Base-by-base conservation (phyloP, 176 grass and related monocot genomes). In the Ampelocalamus luodianensis region DNA sequence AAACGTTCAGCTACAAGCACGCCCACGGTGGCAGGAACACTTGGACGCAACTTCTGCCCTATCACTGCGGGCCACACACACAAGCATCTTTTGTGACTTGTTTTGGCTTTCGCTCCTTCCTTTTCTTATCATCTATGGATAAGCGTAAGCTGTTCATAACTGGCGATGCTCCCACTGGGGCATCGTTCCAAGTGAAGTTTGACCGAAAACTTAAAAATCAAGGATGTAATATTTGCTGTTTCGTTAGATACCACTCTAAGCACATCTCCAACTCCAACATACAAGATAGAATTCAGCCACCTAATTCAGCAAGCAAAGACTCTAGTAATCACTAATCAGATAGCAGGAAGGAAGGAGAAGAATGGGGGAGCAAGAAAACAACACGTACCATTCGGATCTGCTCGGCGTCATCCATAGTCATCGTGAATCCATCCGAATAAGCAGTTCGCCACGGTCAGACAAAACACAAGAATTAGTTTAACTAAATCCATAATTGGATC, bases 371-470 rank as follows among this genome's bases (percentile, higher is more conserved):
- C 43, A 60, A 44, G 78, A 60, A 26, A 71, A 60, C 16, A 16
- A 49, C 16, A 65, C 90, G 51, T 89, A 97, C 92, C 95, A 76
- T 97, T 93, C 48, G 95, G 95, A 87, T 97, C 92, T 97, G 74
- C 13, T 86, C 60, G 45, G 81, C 48, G 17, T 37, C 20, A 49
- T 49, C 71, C 3, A 42, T 3, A 22, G 45, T 23, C 5, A 48
- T 20, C 23, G 39, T 18, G 37, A 32, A 65, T 54, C 53, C 73
- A 70, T 3, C 63, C 1, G 1, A 37, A 46, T 20, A 17, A 71
- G 43, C 27, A 56, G 4, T 74, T 24, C 42, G 15, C 15, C 67
- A 16, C 9, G 44, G 56, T 22, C 17, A 8, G 55, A 78, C 6
- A 85, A 65, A 3, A 45, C 23, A 85, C 2, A 77, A 7, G 58